Evolutionary conservation across 2,329 filamentous ascomycete genomes (phyloP), one percentile per base, ranked within the genome.

Genomic region (Alternaria infectoria): DNA sequence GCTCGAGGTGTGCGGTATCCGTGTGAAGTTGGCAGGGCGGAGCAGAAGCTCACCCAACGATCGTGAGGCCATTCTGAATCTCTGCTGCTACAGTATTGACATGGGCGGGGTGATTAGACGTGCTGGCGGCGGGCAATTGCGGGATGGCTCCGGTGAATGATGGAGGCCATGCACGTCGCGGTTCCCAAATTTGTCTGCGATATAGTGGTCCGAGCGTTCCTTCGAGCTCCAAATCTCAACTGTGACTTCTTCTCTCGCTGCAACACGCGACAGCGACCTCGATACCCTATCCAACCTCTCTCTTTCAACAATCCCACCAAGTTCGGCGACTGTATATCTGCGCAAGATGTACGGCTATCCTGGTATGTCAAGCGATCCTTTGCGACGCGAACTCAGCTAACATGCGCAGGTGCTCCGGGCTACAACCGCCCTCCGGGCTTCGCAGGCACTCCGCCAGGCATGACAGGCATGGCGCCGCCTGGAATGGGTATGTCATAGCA

Each of bases 391-490:
- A n/a, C 36, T 49, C 51, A 58, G 63, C 72, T 75, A 71, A 74
- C 69, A 56, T 57, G 63, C 58, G 51, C 62, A 75, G 81, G 79
- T 66, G 80, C 82, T 76, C 84, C 86, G 67, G 87, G 88, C 52
- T 97, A 93, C 84, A 91, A 90, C 74, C 86, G 88, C 62, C 90
- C 91, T 75, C 91, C 92, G 56, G 87, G 88, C 70, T 96, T 91
- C 82, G 88, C 88, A 69, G 86, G 85, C 59, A 93, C 92, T 73
- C 90, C 91, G 54, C 90, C 90, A 61, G 90, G 89, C 63, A 90
- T 93, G 88, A 90, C 88, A 60, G 90, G 89, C 63, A 90, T 93
- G 88, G 90, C 88, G 69, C 89, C 90, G 73, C 91, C 93, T 72
- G 93, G 92, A 81, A 89, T 93, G 87, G 92, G 93, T 95, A 86